Evolutionary conservation across 139 green algal species (phyloP), one percentile per base, ranked within the genome.

Genomic region (Spirogloea muscicola): DNA sequence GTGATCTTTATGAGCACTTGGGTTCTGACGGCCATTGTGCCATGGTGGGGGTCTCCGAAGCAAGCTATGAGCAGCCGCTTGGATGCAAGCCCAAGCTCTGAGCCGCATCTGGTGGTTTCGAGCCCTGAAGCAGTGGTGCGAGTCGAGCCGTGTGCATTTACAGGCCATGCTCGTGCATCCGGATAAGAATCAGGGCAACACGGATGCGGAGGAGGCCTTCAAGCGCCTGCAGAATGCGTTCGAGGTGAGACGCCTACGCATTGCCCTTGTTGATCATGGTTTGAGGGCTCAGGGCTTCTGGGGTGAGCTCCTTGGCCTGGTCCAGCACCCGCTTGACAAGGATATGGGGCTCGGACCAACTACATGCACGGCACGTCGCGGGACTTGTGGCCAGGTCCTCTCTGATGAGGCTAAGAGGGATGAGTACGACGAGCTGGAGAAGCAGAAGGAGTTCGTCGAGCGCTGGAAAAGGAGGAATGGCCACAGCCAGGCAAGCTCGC

Each of bases 191-290:
- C 37, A 36, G n/a, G 64, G 64, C 13, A 73, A 67, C 16, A 42
- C 68, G 9, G 25, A 74, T 6, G 64, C 64, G 10, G 48, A 5
- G 5, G 64, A 74, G 16, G 64, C 64, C 18, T 74, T 74, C 64
- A 74, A 74, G 16, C 48, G 64, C 5, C 39, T 74, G n/a, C 64
- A 74, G 51, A 74, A 74, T 59, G 64, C 64, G 4, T 74, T 71
- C 39, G 64, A 74, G 64, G 64, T 74, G 52, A 13, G 10, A 51
- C 43, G 13, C 43, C 10, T 51, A 51, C 13, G 43, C 43, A 55
- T 55, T 31, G 46, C 21, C 21, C 46, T 55, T 21, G 21, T 31
- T 21, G 46, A 55, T 55, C 21, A 55, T 21, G 21, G 21, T 55
- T 21, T 55, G 46, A 21, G 21, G 21, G 46, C 46, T 31, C 21